phyloP scores from a whole-genome alignment of 352 stramenopile species.

The Phytophthora citrophthora region DNA sequence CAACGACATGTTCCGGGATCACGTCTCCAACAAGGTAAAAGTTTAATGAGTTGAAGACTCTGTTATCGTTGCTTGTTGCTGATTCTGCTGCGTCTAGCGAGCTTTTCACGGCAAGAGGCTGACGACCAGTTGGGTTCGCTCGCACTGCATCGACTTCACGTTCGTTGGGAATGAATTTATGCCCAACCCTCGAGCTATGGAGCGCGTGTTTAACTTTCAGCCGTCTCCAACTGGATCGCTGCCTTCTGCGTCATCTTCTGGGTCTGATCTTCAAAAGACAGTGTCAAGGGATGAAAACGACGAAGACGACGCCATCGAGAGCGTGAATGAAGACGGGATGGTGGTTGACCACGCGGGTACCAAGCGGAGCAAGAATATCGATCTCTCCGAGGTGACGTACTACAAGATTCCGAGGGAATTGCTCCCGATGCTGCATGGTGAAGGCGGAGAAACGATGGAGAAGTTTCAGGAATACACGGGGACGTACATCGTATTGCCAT shows the following conservation, averaged over 20 bases:
- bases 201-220: conserved; percentile 59
- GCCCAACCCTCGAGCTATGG: conserved; percentile 87
- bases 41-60: not conserved
- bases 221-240: conserved; percentile 5
- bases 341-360: conserved; percentile 47
- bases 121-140: conserved; percentile 65
- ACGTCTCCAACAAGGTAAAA: conserved; percentile 73
- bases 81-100: conserved; percentile 38
- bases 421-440: conserved; percentile 72
- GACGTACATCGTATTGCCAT: conserved; percentile 80
- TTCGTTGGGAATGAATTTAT: conserved; percentile 92
- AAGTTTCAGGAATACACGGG: conserved; percentile 82
- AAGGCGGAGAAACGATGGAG: conserved; percentile 71
- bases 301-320: conserved; percentile 21
- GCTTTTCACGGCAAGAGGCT: conserved; percentile 71
- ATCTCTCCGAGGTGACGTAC: conserved; percentile 81
- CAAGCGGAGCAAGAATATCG: conserved; percentile 64
- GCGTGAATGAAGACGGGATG: conserved; percentile 50
- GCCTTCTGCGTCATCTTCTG: not conserved
- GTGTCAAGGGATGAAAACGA: conserved; percentile 17
- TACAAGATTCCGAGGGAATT: conserved; percentile 73
- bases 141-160: conserved; percentile 87
- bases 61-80: not conserved
- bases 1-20: conserved; percentile 94
- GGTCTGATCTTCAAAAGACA: conserved; percentile 23